These are phyloP conservation scores for Amphichorda felina DNA, from an alignment of 2,329 filamentous ascomycete genomes.

Conservation along the genomic window DNA sequence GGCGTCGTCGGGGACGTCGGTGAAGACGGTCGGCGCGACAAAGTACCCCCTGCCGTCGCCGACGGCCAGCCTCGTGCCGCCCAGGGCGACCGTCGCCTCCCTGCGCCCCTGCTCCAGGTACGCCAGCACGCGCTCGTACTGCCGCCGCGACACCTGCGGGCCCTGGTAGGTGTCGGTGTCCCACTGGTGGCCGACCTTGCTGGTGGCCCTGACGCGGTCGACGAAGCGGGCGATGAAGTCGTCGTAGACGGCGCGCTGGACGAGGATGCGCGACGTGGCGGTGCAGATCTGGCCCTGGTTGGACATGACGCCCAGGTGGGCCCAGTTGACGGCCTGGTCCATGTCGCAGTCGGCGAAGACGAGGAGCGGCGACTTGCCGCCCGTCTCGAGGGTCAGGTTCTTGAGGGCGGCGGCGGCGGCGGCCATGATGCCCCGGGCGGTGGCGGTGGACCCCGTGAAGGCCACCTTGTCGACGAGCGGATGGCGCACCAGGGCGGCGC, in stretches of 20 bases:
- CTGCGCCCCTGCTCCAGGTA: not conserved
- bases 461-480: conserved; percentile 57
- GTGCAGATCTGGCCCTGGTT: conserved; percentile 46
- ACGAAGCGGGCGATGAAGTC: conserved; percentile 47
- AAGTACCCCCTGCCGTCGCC: conserved; percentile 10
- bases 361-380: conserved; percentile 45
- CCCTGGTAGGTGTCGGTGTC: conserved; percentile 15
- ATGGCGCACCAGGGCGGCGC: conserved; percentile 52
- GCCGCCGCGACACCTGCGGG: conserved; percentile 41
- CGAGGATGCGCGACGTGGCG: conserved; percentile 42
- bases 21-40: conserved; percentile 12
- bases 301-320: conserved; percentile 25
- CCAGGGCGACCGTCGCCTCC: conserved; percentile 3
- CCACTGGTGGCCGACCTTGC: conserved; percentile 11
- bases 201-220: conserved; percentile 34
- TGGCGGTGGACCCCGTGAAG: conserved; percentile 59
- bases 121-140: conserved; percentile 49
- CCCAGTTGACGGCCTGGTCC: conserved; percentile 45
- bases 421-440: conserved; percentile 57
- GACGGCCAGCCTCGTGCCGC: conserved; percentile 3
- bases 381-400: conserved; percentile 46
- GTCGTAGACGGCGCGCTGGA: conserved; percentile 41
- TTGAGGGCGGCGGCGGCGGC: conserved; percentile 46
- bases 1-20: conserved; percentile 9
- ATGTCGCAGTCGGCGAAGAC: conserved; percentile 48